Evolutionary conservation across 2,329 filamentous ascomycete genomes (phyloP).

Genomic region (Alternaria incomplexa): DNA sequence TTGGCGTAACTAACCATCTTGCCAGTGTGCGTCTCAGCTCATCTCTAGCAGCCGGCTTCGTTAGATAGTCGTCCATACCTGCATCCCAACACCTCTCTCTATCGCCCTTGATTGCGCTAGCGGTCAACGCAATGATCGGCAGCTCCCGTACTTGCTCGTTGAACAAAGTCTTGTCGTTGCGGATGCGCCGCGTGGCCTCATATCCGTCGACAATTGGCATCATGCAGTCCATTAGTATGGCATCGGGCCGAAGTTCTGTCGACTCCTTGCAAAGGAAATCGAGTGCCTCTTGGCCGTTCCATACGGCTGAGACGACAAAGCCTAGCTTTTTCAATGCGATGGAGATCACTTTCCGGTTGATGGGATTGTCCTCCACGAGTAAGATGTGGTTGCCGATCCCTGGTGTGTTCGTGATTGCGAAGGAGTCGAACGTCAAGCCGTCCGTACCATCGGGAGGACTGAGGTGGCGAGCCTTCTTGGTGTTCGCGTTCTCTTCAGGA

Average conservation of each 20-base stretch:
- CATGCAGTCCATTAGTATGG: constrained; percentile 36
- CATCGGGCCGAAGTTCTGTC: background rate
- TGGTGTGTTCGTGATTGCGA: too few relatives aligned
- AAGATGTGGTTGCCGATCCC: too few relatives aligned
- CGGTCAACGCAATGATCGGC: constrained; percentile 92
- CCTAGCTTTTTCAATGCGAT: constrained; percentile 28
- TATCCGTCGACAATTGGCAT: constrained; percentile 43
- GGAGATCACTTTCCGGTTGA: constrained; percentile 42
- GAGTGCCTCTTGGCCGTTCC: constrained; percentile 33
- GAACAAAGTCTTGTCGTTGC: constrained; percentile 58
- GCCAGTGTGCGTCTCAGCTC: background rate
- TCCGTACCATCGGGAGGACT: background rate
- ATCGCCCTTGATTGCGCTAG: constrained; percentile 13
- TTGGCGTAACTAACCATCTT: constrained; percentile 2
- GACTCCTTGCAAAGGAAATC: constrained; percentile 25
- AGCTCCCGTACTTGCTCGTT: constrained; percentile 54
- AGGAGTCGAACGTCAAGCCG: background rate
- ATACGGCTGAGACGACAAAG: constrained; percentile 21
- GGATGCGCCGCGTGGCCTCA: constrained; percentile 33
- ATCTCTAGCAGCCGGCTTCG: constrained; percentile 5
- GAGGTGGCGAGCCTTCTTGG: background rate
- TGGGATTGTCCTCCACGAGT: constrained; percentile 42
- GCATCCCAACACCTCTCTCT: constrained; percentile 7
- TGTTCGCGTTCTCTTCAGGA: background rate
- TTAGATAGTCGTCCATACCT: constrained; percentile 9